phyloP scores from a whole-genome alignment of 257 asterid species.

The Dorcoceras hygrometricum region DNA sequence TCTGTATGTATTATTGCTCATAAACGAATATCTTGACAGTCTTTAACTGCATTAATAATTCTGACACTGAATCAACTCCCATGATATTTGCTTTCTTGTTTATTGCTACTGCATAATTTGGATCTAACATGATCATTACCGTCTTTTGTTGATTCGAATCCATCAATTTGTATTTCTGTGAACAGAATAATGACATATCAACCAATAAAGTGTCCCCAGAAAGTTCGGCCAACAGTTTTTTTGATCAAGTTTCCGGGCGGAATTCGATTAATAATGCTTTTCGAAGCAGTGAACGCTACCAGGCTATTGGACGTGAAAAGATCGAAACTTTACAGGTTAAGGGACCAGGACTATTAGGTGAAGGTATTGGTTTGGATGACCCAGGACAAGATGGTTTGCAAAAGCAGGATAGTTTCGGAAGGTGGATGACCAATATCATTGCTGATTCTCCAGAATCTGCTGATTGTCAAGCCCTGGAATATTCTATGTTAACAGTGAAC shows the following conservation, averaged over 20 bases:
- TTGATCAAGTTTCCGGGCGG: conserved; percentile 38
- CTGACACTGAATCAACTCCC: not conserved
- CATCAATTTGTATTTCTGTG: conserved; percentile 24
- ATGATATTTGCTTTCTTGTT: not conserved
- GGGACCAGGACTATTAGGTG: conserved; percentile 31
- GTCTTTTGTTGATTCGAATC: not conserved
- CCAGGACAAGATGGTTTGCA: conserved; percentile 43
- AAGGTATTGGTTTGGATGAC: conserved; percentile 32
- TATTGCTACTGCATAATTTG: not conserved
- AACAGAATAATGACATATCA: conserved; percentile 47
- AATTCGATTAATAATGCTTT: conserved; percentile 29
- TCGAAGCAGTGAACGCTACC: conserved; percentile 37
- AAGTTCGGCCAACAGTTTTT: conserved; percentile 35
- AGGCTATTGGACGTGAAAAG: conserved; percentile 33
- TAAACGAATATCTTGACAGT: not conserved
- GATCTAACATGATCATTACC: not conserved
- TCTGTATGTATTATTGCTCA: too few relatives aligned
- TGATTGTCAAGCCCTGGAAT: conserved; percentile 40
- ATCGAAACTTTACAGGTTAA: conserved; percentile 30
- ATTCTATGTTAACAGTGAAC: conserved; percentile 39
- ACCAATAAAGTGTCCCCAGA: conserved; percentile 37
- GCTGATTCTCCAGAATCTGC: conserved; percentile 58
- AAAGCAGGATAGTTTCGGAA: conserved; percentile 70
- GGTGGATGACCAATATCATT: conserved; percentile 49
- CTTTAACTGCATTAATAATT: not conserved